These are phyloP conservation scores for Vitis hybrid DNA, from an alignment of 177 flowering plant species.

Conservation along the genomic window DNA sequence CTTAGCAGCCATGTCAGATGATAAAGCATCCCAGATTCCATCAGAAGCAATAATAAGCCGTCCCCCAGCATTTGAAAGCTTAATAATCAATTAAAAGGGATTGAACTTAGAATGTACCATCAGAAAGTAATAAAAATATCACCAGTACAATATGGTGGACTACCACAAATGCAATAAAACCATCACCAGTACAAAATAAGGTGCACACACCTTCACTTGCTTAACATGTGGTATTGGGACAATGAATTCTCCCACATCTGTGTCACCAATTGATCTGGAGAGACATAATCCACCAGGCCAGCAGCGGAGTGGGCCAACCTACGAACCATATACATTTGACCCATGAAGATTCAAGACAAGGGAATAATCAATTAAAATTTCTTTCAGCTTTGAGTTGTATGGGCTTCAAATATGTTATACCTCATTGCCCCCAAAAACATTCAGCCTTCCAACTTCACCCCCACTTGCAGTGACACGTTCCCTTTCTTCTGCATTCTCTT, in stretches of 20 bases:
- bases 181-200: not conserved
- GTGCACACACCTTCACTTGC: conserved; percentile 77
- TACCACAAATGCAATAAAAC: not conserved
- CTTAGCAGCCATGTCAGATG: conserved; percentile 80
- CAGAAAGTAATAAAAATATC: not conserved
- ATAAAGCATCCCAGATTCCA: conserved; percentile 91
- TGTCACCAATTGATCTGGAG: conserved; percentile 91
- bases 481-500: conserved; percentile 90
- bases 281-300: conserved; percentile 98
- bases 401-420: conserved; percentile 25
- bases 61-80: conserved; percentile 89
- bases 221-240: conserved; percentile 93
- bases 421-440: conserved; percentile 78
- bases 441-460: conserved; percentile 94
- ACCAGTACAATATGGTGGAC: not conserved
- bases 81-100: conserved; percentile 9
- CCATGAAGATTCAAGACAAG: not conserved
- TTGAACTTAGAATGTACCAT: conserved; percentile 5
- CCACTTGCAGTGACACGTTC: conserved; percentile 95
- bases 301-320: conserved; percentile 95
- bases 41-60: conserved; percentile 89
- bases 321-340: conserved; percentile 11
- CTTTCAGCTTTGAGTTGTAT: conserved; percentile 1
- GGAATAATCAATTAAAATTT: not conserved
- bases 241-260: conserved; percentile 88